phyloP scores from a whole-genome alignment of 1,284 basidiomycete species.

The Tilletiaria anomala region DNA sequence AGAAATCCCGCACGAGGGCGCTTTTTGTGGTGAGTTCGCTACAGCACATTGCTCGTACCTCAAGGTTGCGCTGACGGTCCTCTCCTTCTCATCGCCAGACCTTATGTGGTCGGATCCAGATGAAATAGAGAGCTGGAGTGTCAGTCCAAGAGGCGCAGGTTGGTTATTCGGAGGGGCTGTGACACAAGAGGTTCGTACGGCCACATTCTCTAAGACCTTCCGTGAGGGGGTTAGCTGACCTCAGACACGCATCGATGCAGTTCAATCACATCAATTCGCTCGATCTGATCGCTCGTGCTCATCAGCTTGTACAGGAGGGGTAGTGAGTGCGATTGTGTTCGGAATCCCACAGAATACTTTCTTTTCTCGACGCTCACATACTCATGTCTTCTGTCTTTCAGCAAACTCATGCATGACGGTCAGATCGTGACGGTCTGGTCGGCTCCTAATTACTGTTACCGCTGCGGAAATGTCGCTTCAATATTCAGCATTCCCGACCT shows the following conservation, averaged over 20 bases:
- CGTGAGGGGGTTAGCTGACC: too few relatives aligned
- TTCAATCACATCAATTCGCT: constrained; percentile 84
- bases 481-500: constrained; percentile 36
- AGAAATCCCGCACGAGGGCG: constrained; percentile 93
- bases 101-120: constrained; percentile 98
- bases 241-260: too few relatives aligned
- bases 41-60: neutral
- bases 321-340: constrained; percentile 5
- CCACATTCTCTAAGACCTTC: too few relatives aligned
- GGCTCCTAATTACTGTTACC: constrained; percentile 28
- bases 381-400: neutral
- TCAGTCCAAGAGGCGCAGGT: constrained; percentile 82
- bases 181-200: constrained; percentile 49
- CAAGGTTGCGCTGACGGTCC: neutral
- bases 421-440: constrained; percentile 28
- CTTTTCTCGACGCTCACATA: neutral
- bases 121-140: constrained; percentile 86
- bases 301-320: constrained; percentile 67
- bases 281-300: constrained; percentile 71
- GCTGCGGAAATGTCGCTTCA: constrained; percentile 39
- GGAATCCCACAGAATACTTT: neutral
- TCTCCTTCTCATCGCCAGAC: constrained; percentile 42
- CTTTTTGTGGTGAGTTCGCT: constrained; percentile 52
- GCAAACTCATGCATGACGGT: constrained; percentile 27
- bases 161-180: constrained; percentile 87